Evolutionary conservation across 192 early-diverging fungal species (phyloP), one percentile per base, ranked within the genome.

Genomic region (Gaertneriomyces semiglobifer): DNA sequence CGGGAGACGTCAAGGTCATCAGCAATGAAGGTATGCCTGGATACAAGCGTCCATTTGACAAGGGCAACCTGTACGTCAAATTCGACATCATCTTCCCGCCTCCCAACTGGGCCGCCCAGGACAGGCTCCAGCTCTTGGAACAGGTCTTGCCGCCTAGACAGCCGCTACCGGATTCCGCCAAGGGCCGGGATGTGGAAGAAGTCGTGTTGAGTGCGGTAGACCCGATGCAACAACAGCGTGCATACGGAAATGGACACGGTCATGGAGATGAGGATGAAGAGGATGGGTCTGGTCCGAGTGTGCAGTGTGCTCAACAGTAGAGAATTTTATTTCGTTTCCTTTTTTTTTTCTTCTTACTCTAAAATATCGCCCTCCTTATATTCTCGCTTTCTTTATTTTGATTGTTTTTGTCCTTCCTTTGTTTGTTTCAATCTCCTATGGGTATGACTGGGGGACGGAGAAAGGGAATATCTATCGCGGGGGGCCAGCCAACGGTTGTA

Each of bases 301-400:
- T 98, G 65, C 93, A 98, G 84, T 98, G 95, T 77, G 93, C 95
- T 45, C 92, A 94, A 81, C 95, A 98, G 84, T 95, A 94, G 58
- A 56, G 41, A 33, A 33, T 33, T 33, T 33, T 33, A 33, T 33
- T 33, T 50, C 25, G 25, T 33, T 33, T 33, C 25, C 25, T 33
- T 33, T 33, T 33, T 33, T 33, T 33, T 33, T 2, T 33, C 25
- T 33, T 33, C n/a, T 33, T 33, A 33, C 25, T 33, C 2, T 33
- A 33, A 33, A 33, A 2, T 33, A 33, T 33, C 25, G 25, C 25
- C 2, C 25, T 2, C 25, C 25, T 33, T 33, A 33, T 33, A 33
- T 33, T 33, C 25, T 33, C 25, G 25, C 25, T 33, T 33, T 33
- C 25, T 33, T 33, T 33, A 33, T 33, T 33, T 33, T 33, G 25